Percentiles rank a stretch among this genome's conserved stretches.
Conservation (phyloP, 371 early-diverging fungal species). For the Zopfochytrium polystomum region DNA sequence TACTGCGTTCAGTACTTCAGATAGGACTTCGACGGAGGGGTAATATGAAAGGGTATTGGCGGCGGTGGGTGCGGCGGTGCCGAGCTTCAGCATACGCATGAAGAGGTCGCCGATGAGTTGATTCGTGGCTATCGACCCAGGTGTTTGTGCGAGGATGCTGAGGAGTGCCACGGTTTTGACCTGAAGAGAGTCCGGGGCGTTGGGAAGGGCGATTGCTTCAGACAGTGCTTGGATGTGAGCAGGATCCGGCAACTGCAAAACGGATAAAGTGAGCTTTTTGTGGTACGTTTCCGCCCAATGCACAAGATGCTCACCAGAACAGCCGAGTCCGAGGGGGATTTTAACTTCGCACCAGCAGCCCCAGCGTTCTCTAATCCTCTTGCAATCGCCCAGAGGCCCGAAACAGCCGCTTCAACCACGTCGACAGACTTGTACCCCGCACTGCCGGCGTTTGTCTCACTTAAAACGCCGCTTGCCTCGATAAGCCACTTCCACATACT, state of each 20-base stretch:
- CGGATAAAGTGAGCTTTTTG: no score
- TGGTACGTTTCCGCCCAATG: no score
- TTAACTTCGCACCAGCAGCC: no score
- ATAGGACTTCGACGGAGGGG: slow-evolving; percentile 56
- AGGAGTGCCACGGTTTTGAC: slow-evolving; percentile 42
- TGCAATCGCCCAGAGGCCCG: slow-evolving; percentile 30
- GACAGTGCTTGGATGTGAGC: no score
- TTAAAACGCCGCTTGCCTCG: slow-evolving; percentile 4
- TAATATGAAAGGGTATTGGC: no score
- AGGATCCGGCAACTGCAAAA: no score
- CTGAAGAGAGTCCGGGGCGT: slow-evolving; percentile 3
- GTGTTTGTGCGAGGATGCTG: slow-evolving; percentile 61
- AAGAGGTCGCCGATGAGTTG: slow-evolving; percentile 64
- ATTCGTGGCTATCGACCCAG: slow-evolving; percentile 40
- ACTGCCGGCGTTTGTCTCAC: background rate
- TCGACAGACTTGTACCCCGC: background rate
- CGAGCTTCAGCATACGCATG: slow-evolving; percentile 35
- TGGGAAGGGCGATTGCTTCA: background rate
- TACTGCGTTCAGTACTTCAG: slow-evolving; percentile 78
- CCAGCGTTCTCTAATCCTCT: slow-evolving; percentile 36
- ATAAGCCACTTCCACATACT: slow-evolving; percentile 14
- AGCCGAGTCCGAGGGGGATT: slow-evolving; percentile 5
- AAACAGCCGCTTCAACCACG: slow-evolving; percentile 16
- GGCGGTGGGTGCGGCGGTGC: slow-evolving; percentile 28
- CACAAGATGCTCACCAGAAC: slow-evolving; percentile 8